These are phyloP conservation scores for Leccinum imitatum DNA, from an alignment of 768 basidiomycete species.

Conservation along the genomic window DNA sequence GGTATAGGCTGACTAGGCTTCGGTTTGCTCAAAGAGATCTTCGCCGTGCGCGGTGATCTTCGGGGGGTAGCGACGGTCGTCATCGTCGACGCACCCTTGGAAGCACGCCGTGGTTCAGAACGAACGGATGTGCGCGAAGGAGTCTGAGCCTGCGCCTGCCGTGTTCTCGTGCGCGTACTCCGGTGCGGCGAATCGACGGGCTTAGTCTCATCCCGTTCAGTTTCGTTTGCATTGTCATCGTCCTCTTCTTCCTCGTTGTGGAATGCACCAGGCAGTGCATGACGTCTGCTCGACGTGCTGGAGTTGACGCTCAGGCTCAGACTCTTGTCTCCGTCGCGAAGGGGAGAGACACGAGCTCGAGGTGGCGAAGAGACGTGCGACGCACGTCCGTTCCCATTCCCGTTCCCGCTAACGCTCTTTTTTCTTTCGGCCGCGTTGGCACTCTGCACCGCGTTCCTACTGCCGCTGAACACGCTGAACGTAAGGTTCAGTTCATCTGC, in stretches of 20 bases:
- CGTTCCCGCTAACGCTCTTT: not conserved
- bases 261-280: slow-evolving; percentile 48
- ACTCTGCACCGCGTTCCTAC: slow-evolving; percentile 1
- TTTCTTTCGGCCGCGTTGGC: not conserved
- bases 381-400: slow-evolving; percentile 1
- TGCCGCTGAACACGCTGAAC: slow-evolving; percentile 25
- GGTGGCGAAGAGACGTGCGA: slow-evolving; percentile 10
- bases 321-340: slow-evolving; percentile 15
- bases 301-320: slow-evolving; percentile 13
- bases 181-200: slow-evolving; percentile 16
- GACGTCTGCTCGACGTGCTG: slow-evolving; percentile 23
- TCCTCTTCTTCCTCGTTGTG: slow-evolving; percentile 39
- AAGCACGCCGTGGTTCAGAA: slow-evolving; percentile 12
- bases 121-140: slow-evolving; percentile 14
- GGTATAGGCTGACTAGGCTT: slow-evolving; percentile 38
- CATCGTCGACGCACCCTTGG: slow-evolving; percentile 1
- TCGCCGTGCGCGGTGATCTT: slow-evolving; percentile 2
- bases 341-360: slow-evolving; percentile 7
- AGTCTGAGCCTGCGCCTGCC: slow-evolving; percentile 10
- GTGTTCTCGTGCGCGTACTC: slow-evolving; percentile 10
- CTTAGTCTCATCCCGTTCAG: slow-evolving; percentile 10
- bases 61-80: not conserved
- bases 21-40: slow-evolving; percentile 8
- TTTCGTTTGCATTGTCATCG: slow-evolving; percentile 32
- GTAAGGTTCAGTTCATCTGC: slow-evolving; percentile 8